Percentiles rank a stretch among this genome's conserved stretches.
Evolutionary conservation across 768 basidiomycete genomes (phyloP).

Genomic region (Kwoniella pini): DNA sequence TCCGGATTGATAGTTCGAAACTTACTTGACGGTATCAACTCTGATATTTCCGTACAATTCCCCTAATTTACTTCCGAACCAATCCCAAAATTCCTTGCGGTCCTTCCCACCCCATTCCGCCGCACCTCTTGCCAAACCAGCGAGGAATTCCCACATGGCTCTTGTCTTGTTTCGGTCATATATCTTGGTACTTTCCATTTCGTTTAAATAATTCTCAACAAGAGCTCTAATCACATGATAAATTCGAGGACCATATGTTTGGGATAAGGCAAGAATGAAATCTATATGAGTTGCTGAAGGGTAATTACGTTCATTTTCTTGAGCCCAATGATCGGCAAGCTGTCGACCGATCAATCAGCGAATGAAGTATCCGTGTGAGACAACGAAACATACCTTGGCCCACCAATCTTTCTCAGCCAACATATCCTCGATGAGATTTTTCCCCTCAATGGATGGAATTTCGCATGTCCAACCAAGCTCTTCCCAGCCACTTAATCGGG

Average conservation of each 20-base stretch:
- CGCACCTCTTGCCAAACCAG: constrained; percentile 74
- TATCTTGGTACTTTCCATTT: constrained; percentile 61
- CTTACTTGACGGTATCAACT: constrained; percentile 67
- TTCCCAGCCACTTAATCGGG: constrained; percentile 43
- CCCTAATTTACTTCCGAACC: constrained; percentile 67
- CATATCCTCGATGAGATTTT: constrained; percentile 61
- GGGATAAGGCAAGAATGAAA: constrained; percentile 61
- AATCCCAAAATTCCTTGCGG: constrained; percentile 67
- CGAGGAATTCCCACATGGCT: constrained; percentile 76
- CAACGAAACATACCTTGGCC: constrained; percentile 37
- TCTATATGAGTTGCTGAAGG: constrained; percentile 52
- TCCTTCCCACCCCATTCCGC: constrained; percentile 75
- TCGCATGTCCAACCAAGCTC: constrained; percentile 60
- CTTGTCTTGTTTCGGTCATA: constrained; percentile 72
- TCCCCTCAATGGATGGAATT: constrained; percentile 59
- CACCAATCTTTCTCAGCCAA: constrained; percentile 65
- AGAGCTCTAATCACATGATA: constrained; percentile 65
- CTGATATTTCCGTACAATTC: constrained; percentile 72
- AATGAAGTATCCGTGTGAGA: too few species aligned
- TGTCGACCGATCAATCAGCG: constrained; percentile 30
- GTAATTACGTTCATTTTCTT: constrained; percentile 70
- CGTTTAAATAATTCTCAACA: constrained; percentile 61
- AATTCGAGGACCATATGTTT: constrained; percentile 74
- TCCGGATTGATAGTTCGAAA: too few species aligned
- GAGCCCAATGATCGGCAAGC: constrained; percentile 69